Evolutionary conservation across 1,139 yeast species (phyloP), one percentile per base, ranked within the genome.

Genomic region (Zygosaccharomyces pseudobailii): DNA sequence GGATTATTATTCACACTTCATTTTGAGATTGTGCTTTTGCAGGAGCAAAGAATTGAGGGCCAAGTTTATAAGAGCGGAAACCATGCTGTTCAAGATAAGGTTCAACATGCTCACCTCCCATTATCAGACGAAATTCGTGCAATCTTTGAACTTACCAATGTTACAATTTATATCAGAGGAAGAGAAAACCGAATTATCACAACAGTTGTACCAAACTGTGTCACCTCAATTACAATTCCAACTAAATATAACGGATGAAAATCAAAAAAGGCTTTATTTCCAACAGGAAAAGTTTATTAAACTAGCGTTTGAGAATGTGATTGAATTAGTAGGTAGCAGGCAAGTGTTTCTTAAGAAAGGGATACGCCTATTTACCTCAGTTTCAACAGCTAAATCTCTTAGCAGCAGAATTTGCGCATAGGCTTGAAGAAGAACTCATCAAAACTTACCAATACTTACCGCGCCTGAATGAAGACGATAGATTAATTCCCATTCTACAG

Each of bases 1-100:
- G 64, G 99, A 92, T 66, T 92, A 88, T 62, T 89, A 87, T 64
- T 86, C 96, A 13, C 99, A 92, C 68, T 92, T 73, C 62, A 90
- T 90, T 38, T 71, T 92, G 54, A 73, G 97, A 49, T 72, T 92
- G 43, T 96, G 95, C 45, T 92, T 92, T 63, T 87, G 97, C 62
- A 79, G 96, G 52, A 79, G 85, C n/a, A 87, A 87, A 47, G 97
- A 92, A 51, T 74, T 90, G 44, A 75, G 97, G 47, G 79, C 75
- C 40, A 80, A 92, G 60, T 90, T 92, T 59, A 72, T 87, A 36
- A 79, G 80, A 55, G 80, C 88, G 40, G 99, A 92, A 62, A 73
- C 86, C 0, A 70, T 77, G 19, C 71, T 94, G 42, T 90, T 94
- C 70, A 80, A 76, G 58, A 71, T 89, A 42, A 74, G 98, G 53